These are phyloP conservation scores for Mycena pura DNA, from an alignment of 768 basidiomycete genomes.

Conservation along the genomic window DNA sequence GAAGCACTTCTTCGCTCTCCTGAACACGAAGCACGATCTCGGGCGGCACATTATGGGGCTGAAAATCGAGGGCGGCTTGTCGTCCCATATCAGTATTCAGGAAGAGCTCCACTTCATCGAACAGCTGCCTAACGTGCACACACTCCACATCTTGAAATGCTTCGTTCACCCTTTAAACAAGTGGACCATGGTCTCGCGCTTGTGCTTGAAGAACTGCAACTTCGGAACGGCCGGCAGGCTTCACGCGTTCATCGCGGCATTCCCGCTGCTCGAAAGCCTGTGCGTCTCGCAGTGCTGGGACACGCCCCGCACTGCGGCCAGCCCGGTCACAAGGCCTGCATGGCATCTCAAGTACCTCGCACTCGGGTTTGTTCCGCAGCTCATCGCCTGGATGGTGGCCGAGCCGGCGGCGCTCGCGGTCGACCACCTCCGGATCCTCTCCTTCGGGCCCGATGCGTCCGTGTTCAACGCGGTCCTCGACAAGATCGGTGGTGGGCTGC, in stretches of 20 bases:
- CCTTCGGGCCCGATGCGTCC: conserved; percentile 4
- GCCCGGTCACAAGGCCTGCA: not conserved
- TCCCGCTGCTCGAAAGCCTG: conserved; percentile 7
- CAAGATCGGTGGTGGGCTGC: not conserved
- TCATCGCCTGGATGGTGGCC: conserved; percentile 11
- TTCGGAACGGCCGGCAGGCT: not conserved
- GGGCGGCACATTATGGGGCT: not conserved
- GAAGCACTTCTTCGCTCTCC: not conserved
- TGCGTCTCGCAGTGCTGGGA: conserved; percentile 11
- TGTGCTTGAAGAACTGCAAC: conserved; percentile 1
- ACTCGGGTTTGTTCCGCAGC: conserved; percentile 11
- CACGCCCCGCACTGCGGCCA: not conserved
- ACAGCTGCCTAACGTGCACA: not conserved
- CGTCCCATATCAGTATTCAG: not conserved
- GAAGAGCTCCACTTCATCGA: not conserved
- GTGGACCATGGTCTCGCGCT: not conserved
- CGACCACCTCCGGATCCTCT: conserved; percentile 14
- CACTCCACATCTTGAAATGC: not conserved
- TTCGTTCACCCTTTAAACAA: not conserved
- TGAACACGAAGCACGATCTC: not conserved
- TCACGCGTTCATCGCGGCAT: conserved; percentile 10
- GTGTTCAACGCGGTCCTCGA: conserved; percentile 7
- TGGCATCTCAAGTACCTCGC: conserved; percentile 15
- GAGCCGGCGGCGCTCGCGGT: not conserved
- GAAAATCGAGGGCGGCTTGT: not conserved